phyloP scores from a whole-genome alignment of 768 basidiomycete genomes.

The Dacryopinax spathularia region DNA sequence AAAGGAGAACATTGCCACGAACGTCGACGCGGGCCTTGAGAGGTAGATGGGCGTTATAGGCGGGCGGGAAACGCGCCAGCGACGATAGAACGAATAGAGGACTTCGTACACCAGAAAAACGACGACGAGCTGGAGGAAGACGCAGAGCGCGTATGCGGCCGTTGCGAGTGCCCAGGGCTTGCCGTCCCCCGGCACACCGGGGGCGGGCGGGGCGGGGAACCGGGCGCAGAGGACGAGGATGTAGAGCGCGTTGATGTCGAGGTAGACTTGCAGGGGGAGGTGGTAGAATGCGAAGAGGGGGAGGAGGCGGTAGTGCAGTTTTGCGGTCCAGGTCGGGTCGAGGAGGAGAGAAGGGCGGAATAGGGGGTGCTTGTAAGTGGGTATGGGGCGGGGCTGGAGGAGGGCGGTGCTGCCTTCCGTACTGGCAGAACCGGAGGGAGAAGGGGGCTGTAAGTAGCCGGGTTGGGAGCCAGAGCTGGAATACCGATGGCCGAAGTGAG shows the following conservation, averaged over 20 bases:
- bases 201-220: constrained; percentile 48
- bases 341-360: background rate
- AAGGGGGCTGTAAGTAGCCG: background rate
- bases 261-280: constrained; percentile 53
- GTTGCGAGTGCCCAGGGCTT: constrained; percentile 70
- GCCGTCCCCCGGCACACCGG: constrained; percentile 55
- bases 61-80: constrained; percentile 42
- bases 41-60: constrained; percentile 70
- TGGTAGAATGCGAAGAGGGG: constrained; percentile 61
- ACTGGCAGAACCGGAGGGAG: background rate
- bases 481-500: too few relatives aligned
- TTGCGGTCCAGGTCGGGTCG: background rate
- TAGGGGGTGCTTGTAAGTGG: background rate
- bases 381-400: background rate
- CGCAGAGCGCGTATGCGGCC: constrained; percentile 72
- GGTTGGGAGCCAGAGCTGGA: too few relatives aligned
- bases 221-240: constrained; percentile 64
- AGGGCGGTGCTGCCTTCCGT: background rate
- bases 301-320: constrained; percentile 51
- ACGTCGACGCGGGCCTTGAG: constrained; percentile 61
- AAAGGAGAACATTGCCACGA: constrained; percentile 65
- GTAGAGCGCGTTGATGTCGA: constrained; percentile 81
- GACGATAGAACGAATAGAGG: constrained; percentile 16
- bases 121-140: constrained; percentile 56
- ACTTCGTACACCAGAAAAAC: constrained; percentile 54